Percentiles rank a stretch among this genome's conserved stretches.
Evolutionary conservation across 1,284 basidiomycete genomes (phyloP).

Genomic region (Irpex sp.): DNA sequence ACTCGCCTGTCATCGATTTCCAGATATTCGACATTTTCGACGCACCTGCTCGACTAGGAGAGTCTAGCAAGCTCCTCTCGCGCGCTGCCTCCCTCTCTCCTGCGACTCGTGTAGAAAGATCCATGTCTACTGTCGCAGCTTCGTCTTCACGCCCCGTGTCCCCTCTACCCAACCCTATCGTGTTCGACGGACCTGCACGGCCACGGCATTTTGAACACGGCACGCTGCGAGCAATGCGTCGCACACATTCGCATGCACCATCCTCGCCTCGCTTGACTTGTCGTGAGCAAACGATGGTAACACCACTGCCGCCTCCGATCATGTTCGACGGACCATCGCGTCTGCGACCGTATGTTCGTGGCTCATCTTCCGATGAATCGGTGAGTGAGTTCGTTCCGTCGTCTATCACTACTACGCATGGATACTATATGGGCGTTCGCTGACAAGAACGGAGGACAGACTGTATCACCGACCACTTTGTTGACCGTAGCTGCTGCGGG

Average conservation of each 20-base stretch:
- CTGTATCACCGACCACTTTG: neutral
- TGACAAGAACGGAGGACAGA: neutral
- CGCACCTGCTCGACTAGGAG: slow-evolving; percentile 22
- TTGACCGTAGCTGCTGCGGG: slow-evolving; percentile 1
- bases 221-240: neutral
- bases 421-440: too few species aligned
- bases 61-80: slow-evolving; percentile 20
- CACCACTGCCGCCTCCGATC: slow-evolving; percentile 15
- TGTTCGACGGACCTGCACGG: slow-evolving; percentile 24
- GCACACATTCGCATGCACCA: slow-evolving; percentile 6
- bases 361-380: neutral
- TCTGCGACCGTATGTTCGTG: slow-evolving; percentile 16
- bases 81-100: slow-evolving; percentile 10
- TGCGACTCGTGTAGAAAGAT: slow-evolving; percentile 1
- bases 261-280: neutral
- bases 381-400: neutral
- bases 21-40: slow-evolving; percentile 28
- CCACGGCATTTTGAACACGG: slow-evolving; percentile 6
- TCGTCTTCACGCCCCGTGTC: neutral
- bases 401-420: too few species aligned
- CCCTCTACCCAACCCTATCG: slow-evolving; percentile 20
- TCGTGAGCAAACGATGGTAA: neutral
- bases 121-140: slow-evolving; percentile 2
- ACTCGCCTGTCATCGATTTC: slow-evolving; percentile 13
- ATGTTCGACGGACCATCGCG: slow-evolving; percentile 24